These are phyloP conservation scores for Globisporangium spiculum DNA, from an alignment of 352 stramenopile species.

Conservation along the genomic window DNA sequence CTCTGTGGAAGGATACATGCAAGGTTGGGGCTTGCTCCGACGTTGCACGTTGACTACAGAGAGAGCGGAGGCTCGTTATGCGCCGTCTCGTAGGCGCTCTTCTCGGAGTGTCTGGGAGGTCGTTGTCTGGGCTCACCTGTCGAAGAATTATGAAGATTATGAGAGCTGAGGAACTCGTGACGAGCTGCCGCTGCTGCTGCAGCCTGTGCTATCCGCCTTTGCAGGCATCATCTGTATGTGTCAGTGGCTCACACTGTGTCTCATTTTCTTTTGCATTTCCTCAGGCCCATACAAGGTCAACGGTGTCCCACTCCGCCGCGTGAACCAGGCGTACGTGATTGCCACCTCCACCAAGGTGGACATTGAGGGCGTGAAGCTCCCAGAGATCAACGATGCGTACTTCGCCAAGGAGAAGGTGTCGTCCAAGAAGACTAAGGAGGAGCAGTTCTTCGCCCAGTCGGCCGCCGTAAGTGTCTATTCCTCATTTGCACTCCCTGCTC, in stretches of 20 bases:
- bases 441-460: constrained; percentile 97
- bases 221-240: not conserved
- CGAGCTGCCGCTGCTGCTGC: not conserved
- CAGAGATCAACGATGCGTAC: constrained; percentile 95
- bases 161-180: constrained; percentile 79
- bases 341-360: constrained; percentile 97
- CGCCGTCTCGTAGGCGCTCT: constrained; percentile 3
- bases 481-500: not conserved
- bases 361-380: constrained; percentile 91
- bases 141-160: constrained; percentile 80
- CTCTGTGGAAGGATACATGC: constrained; percentile 13
- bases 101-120: constrained; percentile 3
- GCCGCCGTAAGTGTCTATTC: constrained; percentile 52
- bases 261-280: not conserved
- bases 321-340: constrained; percentile 99
- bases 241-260: not conserved
- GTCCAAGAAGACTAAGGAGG: constrained; percentile 92
- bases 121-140: constrained; percentile 28
- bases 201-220: not conserved
- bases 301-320: constrained; percentile 96
- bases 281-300: constrained; percentile 99
- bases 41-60: constrained; percentile 11
- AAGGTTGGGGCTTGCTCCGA: constrained; percentile 4
- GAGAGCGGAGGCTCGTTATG: not conserved
- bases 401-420: constrained; percentile 93